Percentiles rank a stretch among this genome's conserved stretches.
phyloP scores from a whole-genome alignment of 441 rosid species.

The Biscutella laevigata region DNA sequence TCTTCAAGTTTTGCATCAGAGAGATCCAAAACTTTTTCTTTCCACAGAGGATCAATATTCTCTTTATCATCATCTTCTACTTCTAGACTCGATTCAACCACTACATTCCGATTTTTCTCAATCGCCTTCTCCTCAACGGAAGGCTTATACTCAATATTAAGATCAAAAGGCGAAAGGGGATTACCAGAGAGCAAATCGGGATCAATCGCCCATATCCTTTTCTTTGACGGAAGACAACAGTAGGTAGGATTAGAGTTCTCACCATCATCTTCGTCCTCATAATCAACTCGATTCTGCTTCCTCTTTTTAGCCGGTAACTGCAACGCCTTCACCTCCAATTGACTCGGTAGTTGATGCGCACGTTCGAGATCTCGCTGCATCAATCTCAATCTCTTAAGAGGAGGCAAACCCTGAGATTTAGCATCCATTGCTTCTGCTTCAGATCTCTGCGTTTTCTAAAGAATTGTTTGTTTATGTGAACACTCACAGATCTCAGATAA shows the following conservation, averaged over 20 bases:
- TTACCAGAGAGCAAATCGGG: slow-evolving; percentile 39
- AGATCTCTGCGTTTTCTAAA: no score
- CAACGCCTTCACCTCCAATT: slow-evolving; percentile 18
- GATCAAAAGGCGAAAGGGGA: slow-evolving; percentile 47
- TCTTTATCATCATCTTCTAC: slow-evolving; percentile 19
- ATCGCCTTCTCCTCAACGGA: slow-evolving; percentile 16
- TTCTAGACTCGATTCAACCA: slow-evolving; percentile 14
- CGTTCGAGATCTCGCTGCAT: slow-evolving; percentile 37
- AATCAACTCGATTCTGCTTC: slow-evolving; percentile 38
- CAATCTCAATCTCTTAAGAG: slow-evolving; percentile 54
- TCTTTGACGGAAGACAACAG: slow-evolving; percentile 62
- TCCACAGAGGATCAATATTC: slow-evolving; percentile 22
- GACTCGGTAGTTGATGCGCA: slow-evolving; percentile 7
- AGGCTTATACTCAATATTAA: slow-evolving; percentile 52
- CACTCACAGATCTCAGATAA: neutral
- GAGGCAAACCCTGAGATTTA: slow-evolving; percentile 46
- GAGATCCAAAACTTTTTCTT: slow-evolving; percentile 17
- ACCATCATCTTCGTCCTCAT: neutral
- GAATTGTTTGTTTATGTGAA: slow-evolving; percentile 1
- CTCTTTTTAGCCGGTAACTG: slow-evolving; percentile 75
- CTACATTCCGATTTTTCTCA: slow-evolving; percentile 6
- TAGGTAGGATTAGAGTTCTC: slow-evolving; percentile 10
- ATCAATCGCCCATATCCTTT: slow-evolving; percentile 61
- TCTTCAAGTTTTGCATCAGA: no score
- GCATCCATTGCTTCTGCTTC: slow-evolving; percentile 38